A percentile compares a stretch with the other conserved stretches of the same genome.
phyloP scores from a whole-genome alignment of 2,329 filamentous ascomycete genomes.

The Rutstroemia sp. region DNA sequence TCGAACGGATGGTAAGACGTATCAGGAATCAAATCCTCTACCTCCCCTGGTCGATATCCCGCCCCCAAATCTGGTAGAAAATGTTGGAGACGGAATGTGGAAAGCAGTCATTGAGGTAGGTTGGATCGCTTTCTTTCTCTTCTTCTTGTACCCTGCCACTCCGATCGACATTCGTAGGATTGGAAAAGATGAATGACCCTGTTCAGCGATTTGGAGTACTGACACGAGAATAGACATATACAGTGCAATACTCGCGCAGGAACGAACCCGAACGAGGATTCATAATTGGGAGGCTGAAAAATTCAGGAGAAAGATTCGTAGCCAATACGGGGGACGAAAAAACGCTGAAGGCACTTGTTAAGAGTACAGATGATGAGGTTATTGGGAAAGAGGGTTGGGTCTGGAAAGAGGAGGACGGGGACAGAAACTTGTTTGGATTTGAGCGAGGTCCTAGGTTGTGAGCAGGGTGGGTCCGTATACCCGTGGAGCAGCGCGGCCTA shows the following conservation, averaged over 20 bases:
- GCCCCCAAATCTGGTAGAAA: slow-evolving; percentile 35
- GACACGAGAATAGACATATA: slow-evolving; percentile 43
- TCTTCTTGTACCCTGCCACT: background rate
- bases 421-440: slow-evolving; percentile 33
- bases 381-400: slow-evolving; percentile 43
- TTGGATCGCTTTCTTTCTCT: slow-evolving; percentile 9
- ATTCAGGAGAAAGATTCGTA: slow-evolving; percentile 42
- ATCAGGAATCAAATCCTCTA: slow-evolving; percentile 41
- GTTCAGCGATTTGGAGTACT: background rate
- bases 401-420: slow-evolving; percentile 24
- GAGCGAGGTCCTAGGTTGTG: slow-evolving; percentile 6
- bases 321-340: slow-evolving; percentile 47
- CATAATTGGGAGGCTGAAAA: slow-evolving; percentile 44
- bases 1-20: slow-evolving; percentile 28
- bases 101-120: slow-evolving; percentile 46
- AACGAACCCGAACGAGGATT: slow-evolving; percentile 41
- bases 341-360: slow-evolving; percentile 40
- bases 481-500: no score
- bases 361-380: slow-evolving; percentile 34
- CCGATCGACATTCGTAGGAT: background rate
- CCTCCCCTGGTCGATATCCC: slow-evolving; percentile 34
- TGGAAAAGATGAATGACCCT: background rate
- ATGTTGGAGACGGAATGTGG: slow-evolving; percentile 34
- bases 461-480: no score
- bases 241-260: slow-evolving; percentile 47